Conservation (phyloP, 352 stramenopile genomes). For the Globisporangium acanthophoron region DNA sequence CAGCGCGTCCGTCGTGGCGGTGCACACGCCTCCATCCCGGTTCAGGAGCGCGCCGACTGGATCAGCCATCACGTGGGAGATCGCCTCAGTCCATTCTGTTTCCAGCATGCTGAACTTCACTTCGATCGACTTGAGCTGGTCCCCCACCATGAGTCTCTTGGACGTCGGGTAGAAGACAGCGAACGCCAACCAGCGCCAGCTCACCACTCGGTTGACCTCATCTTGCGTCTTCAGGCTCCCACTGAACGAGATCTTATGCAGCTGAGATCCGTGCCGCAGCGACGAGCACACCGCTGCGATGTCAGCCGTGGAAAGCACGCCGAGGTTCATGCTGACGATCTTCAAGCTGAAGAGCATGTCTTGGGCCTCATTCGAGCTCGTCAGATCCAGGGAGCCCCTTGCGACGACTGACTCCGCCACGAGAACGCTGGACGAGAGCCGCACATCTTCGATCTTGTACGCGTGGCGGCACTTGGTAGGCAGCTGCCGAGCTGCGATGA, state of each 20-base stretch:
- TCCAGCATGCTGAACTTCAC: background rate
- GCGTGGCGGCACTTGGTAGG: background rate
- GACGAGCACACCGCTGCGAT: background rate
- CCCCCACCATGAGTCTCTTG: background rate
- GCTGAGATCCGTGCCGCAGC: background rate
- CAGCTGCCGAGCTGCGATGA: background rate
- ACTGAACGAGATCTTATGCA: background rate
- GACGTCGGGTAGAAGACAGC: slow-evolving; percentile 8
- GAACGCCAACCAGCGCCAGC: slow-evolving; percentile 11
- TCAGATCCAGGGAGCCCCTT: too few species aligned
- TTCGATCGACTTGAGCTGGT: slow-evolving; percentile 1
- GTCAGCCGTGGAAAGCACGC: background rate
- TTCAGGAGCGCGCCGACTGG: slow-evolving; percentile 4
- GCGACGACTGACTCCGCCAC: background rate
- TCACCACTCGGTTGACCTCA: background rate
- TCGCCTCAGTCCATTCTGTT: too few species aligned
- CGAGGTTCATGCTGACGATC: too few species aligned
- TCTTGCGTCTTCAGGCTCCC: background rate
- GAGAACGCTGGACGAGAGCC: too few species aligned
- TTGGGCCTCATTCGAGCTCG: background rate
- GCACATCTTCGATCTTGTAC: too few species aligned
- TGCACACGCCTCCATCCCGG: background rate
- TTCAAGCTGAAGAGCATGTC: too few species aligned
- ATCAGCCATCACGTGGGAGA: background rate
- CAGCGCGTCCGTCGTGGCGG: too few species aligned